These are phyloP conservation scores for Xerocomus amazonicus DNA, from an alignment of 1,284 basidiomycete genomes.

Conservation along the genomic window DNA sequence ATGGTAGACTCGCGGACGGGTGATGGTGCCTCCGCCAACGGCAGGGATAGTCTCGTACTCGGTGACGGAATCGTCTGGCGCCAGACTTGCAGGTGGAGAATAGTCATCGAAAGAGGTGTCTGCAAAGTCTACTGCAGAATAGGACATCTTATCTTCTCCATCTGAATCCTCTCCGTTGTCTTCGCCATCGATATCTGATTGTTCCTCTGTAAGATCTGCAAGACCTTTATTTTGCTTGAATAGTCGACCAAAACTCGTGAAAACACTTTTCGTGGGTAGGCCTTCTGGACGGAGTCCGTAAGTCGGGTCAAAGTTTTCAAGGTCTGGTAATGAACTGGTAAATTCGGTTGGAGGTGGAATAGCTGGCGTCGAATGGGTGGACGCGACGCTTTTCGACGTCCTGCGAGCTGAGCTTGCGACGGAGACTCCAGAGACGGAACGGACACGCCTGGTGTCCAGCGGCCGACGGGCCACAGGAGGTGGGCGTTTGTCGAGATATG, in stretches of 20 bases:
- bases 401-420: constrained; percentile 33
- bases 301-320: constrained; percentile 93
- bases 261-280: constrained; percentile 71
- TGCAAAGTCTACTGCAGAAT: constrained; percentile 68
- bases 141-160: constrained; percentile 44
- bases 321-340: constrained; percentile 59
- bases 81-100: constrained; percentile 31
- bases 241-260: constrained; percentile 68
- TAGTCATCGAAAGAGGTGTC: constrained; percentile 43
- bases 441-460: constrained; percentile 27
- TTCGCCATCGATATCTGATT: constrained; percentile 45
- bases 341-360: constrained; percentile 34
- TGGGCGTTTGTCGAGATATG: constrained; percentile 58
- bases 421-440: constrained; percentile 35
- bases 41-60: constrained; percentile 73
- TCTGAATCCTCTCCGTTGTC: constrained; percentile 42
- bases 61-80: constrained; percentile 33
- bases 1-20: constrained; percentile 71
- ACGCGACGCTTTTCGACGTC: constrained; percentile 15
- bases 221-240: constrained; percentile 68
- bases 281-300: constrained; percentile 95
- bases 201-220: constrained; percentile 74
- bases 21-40: constrained; percentile 73
- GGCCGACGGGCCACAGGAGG: constrained; percentile 34
- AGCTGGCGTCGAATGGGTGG: constrained; percentile 24